Evolutionary conservation across 2,329 filamentous ascomycete species (phyloP).

Genomic region (Graphilbum ipis-grandicollis): DNA sequence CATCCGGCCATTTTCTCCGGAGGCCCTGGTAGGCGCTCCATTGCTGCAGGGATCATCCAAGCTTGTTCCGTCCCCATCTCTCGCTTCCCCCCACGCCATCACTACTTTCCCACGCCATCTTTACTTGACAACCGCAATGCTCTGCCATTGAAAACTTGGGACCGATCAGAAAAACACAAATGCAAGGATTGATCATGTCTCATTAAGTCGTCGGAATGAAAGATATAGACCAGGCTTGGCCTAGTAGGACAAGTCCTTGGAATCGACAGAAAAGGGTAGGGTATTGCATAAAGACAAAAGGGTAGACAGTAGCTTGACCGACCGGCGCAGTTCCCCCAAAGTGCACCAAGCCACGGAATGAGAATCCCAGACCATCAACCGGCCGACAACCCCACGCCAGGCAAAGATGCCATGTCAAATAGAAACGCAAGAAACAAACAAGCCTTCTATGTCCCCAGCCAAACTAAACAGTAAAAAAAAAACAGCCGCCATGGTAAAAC

Average conservation of each 20-base stretch:
- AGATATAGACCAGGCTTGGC: not conserved
- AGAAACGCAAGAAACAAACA: not conserved
- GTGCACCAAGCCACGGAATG: no score
- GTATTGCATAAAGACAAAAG: not conserved
- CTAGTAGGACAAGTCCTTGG: not conserved
- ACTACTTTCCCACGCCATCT: no score
- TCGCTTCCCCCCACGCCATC: no score
- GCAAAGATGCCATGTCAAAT: not conserved
- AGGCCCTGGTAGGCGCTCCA: no score
- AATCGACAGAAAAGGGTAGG: no score
- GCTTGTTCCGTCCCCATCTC: no score
- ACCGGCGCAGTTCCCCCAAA: no score
- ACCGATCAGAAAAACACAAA: slow-evolving; percentile 2
- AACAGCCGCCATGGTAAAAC: not conserved
- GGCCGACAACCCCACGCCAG: not conserved
- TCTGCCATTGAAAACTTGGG: not conserved
- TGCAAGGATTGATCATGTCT: slow-evolving; percentile 6
- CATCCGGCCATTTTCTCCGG: no score
- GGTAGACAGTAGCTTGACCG: not conserved
- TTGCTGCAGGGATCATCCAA: no score
- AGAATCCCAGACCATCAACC: not conserved
- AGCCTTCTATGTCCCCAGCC: not conserved
- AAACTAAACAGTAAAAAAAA: not conserved
- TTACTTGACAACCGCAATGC: not conserved
- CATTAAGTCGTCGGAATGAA: slow-evolving; percentile 5